Evolutionary conservation across 257 asterid species (phyloP).

Genomic region (Craterostigma plantagineum): DNA sequence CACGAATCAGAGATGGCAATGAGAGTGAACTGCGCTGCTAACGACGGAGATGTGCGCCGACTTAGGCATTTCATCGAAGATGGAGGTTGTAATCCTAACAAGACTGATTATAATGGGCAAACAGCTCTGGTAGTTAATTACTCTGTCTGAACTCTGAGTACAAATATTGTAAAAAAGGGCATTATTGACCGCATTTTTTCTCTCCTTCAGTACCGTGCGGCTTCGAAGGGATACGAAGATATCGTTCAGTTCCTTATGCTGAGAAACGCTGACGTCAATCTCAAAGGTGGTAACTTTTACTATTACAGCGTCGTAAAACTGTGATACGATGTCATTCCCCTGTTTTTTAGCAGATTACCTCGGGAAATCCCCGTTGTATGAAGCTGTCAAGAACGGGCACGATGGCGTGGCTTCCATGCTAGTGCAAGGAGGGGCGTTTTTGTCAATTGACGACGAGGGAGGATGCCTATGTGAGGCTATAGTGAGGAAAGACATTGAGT

Average conservation of each 20-base stretch:
- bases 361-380: conserved; percentile 62
- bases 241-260: conserved; percentile 48
- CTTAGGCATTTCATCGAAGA: conserved; percentile 55
- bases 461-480: conserved; percentile 49
- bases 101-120: conserved; percentile 74
- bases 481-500: conserved; percentile 60
- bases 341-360: conserved; percentile 45
- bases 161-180: not conserved
- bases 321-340: not conserved
- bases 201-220: conserved; percentile 68
- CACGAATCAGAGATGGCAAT: conserved; percentile 88
- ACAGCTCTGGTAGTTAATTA: conserved; percentile 47
- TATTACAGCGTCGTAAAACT: too few relatives aligned
- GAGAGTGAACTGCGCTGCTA: conserved; percentile 72
- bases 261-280: conserved; percentile 42
- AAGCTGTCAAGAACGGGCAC: conserved; percentile 69
- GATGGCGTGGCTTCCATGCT: conserved; percentile 59
- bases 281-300: conserved; percentile 25
- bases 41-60: conserved; percentile 64
- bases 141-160: too few relatives aligned
- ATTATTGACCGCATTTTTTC: not conserved
- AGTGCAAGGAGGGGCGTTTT: conserved; percentile 43
- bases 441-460: conserved; percentile 50
- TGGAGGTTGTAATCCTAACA: conserved; percentile 72
- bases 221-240: conserved; percentile 71